A percentile compares a stretch with the other conserved stretches of the same genome.
phyloP scores from a whole-genome alignment of 805 yeast species.

The Saturnispora dispora region DNA sequence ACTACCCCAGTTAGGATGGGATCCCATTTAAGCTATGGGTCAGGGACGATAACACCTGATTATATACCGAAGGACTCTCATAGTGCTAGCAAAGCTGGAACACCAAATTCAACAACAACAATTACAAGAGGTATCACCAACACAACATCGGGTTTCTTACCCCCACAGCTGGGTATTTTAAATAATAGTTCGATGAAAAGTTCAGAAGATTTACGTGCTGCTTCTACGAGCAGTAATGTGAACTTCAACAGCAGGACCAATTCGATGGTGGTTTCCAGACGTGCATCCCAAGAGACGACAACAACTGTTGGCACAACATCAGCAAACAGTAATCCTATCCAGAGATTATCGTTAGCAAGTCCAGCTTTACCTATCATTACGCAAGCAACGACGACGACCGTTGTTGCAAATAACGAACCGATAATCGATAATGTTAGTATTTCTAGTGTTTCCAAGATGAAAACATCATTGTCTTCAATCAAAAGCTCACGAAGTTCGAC shows the following conservation, averaged over 20 bases:
- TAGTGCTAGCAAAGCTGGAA: not conserved
- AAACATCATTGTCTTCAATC: slow-evolving; percentile 1
- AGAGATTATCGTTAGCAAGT: slow-evolving; percentile 23
- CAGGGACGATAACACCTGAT: not conserved
- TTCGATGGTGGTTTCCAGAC: slow-evolving; percentile 7
- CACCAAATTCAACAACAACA: slow-evolving; percentile 2
- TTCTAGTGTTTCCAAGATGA: not conserved
- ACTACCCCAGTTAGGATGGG: slow-evolving; percentile 1
- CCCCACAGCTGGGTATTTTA: not conserved
- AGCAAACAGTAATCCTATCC: slow-evolving; percentile 20
- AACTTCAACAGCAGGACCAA: not conserved
- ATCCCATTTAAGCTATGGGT: not conserved
- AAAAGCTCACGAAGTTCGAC: slow-evolving; percentile 1
- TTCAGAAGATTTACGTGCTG: slow-evolving; percentile 4
- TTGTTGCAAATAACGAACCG: not conserved
- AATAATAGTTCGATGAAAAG: not conserved
- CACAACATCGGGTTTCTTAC: slow-evolving; percentile 1
- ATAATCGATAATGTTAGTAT: not conserved
- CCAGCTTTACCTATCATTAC: slow-evolving; percentile 31
- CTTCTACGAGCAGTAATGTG: not conserved
- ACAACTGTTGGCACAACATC: slow-evolving; percentile 4
- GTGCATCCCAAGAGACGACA: slow-evolving; percentile 14
- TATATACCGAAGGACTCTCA: not conserved
- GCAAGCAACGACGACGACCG: slow-evolving; percentile 28
- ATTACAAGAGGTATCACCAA: not conserved